Conservation (phyloP, 208 protist species). For the Crithidia acanthocephali region DNA sequence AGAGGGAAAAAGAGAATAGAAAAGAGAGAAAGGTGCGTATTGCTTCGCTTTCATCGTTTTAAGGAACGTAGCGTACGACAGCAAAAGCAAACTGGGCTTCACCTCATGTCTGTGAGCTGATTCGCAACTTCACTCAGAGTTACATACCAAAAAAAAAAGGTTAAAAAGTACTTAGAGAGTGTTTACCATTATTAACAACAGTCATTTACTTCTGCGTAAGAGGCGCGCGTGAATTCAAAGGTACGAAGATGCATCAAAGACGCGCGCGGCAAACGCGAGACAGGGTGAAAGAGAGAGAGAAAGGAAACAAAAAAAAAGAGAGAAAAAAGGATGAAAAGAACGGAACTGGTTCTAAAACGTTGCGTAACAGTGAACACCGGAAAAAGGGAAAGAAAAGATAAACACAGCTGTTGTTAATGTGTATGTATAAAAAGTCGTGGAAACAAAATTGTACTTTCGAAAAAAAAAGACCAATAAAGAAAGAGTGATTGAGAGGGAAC, state of each 20-base stretch:
- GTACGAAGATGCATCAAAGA: not conserved
- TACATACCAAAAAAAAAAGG: not conserved
- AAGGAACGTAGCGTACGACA: not conserved
- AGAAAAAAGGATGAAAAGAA: not conserved
- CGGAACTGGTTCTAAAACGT: not conserved
- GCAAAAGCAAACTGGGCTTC: not conserved
- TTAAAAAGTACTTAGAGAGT: not conserved
- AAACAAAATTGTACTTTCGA: not conserved
- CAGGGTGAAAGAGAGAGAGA: not conserved
- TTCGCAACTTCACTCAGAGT: no score
- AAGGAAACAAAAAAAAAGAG: not conserved
- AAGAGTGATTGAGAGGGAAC: not conserved
- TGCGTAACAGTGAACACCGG: not conserved
- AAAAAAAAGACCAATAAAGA: not conserved
- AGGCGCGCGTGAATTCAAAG: not conserved
- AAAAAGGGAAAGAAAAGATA: no score
- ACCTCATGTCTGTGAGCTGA: not conserved
- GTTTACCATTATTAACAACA: no score
- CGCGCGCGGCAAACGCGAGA: not conserved
- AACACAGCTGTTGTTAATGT: not conserved
- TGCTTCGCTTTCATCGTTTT: no score
- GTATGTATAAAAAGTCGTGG: not conserved
- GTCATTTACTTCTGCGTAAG: not conserved
- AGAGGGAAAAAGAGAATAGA: slow-evolving; percentile 11
- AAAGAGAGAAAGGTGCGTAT: no score